Conservation (phyloP, 2,329 filamentous ascomycete genomes). For the Emmonsiellopsis sp. region DNA sequence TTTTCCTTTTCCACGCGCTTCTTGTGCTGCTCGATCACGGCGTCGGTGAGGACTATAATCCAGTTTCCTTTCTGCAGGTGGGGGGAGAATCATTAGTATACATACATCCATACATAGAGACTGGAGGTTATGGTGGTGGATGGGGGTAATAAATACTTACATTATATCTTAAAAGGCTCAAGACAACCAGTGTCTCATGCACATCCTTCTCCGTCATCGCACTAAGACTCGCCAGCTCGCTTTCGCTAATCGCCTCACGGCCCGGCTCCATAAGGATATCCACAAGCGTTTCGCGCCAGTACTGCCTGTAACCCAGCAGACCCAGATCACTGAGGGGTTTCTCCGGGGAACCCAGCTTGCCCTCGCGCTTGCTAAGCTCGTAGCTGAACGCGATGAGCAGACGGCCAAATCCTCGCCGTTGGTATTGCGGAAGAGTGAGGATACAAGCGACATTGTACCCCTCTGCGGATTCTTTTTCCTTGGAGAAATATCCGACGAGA, state of each 20-base stretch:
- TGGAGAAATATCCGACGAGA: constrained; percentile 98
- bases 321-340: constrained; percentile 93
- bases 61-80: constrained; percentile 67
- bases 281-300: constrained; percentile 93
- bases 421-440: constrained; percentile 88
- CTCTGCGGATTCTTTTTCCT: constrained; percentile 95
- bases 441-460: constrained; percentile 98
- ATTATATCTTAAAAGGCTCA: constrained; percentile 92
- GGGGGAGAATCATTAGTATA: constrained; percentile 8
- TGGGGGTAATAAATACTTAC: constrained; percentile 25
- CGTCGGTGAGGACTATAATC: constrained; percentile 85
- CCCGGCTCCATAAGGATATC: constrained; percentile 70
- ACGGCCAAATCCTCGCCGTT: constrained; percentile 86
- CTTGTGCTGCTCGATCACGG: constrained; percentile 59
- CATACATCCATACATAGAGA: not conserved
- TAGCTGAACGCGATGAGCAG: constrained; percentile 96
- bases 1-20: constrained; percentile 71
- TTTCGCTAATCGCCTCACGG: constrained; percentile 63
- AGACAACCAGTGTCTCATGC: constrained; percentile 82
- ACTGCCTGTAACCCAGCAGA: constrained; percentile 86
- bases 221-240: constrained; percentile 66
- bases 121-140: not conserved
- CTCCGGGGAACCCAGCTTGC: constrained; percentile 89
- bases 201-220: constrained; percentile 98
- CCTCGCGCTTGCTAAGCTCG: constrained; percentile 89